phyloP scores from a whole-genome alignment of 1,284 basidiomycete species.

The Heliocybe sulcata region DNA sequence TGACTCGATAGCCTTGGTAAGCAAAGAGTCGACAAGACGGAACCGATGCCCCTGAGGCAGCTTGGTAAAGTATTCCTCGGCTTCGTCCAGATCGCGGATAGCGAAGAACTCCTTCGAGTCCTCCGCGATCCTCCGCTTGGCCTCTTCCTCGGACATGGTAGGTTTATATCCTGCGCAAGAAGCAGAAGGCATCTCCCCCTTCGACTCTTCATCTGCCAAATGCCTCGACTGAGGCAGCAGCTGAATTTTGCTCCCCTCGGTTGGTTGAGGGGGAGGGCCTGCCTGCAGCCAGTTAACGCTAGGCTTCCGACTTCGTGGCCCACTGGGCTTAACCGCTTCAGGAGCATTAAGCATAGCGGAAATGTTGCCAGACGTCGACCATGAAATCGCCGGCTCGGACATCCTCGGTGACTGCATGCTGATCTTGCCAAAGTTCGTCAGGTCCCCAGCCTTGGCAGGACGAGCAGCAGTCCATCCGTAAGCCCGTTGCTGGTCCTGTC shows the following conservation, averaged over 20 bases:
- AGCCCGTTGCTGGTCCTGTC: slow-evolving; percentile 42
- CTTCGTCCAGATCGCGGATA: slow-evolving; percentile 78
- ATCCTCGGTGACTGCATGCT: slow-evolving; percentile 56
- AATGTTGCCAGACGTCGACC: slow-evolving; percentile 83
- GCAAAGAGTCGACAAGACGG: slow-evolving; percentile 68
- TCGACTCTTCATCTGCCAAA: slow-evolving; percentile 28
- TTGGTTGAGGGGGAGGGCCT: slow-evolving; percentile 29
- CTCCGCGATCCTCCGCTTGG: slow-evolving; percentile 73
- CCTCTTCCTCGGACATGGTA: slow-evolving; percentile 65
- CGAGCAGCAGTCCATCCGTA: slow-evolving; percentile 90
- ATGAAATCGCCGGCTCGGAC: slow-evolving; percentile 72
- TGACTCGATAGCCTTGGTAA: slow-evolving; percentile 66
- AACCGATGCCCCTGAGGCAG: slow-evolving; percentile 60
- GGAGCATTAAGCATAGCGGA: slow-evolving; percentile 71
- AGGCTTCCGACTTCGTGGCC: slow-evolving; percentile 40
- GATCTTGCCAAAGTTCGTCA: slow-evolving; percentile 86
- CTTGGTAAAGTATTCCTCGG: slow-evolving; percentile 74
- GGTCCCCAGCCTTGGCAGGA: slow-evolving; percentile 77
- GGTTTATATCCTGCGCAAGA: slow-evolving; percentile 44
- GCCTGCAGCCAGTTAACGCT: slow-evolving; percentile 36
- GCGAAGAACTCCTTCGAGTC: slow-evolving; percentile 75
- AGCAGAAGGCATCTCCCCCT: slow-evolving; percentile 41
- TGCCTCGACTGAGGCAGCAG: slow-evolving; percentile 56
- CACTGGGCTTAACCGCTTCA: slow-evolving; percentile 45
- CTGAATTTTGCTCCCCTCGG: slow-evolving; percentile 65